These are phyloP conservation scores for Penicillium maclennaniae DNA, from an alignment of 495 filamentous ascomycete genomes.

Conservation along the genomic window DNA sequence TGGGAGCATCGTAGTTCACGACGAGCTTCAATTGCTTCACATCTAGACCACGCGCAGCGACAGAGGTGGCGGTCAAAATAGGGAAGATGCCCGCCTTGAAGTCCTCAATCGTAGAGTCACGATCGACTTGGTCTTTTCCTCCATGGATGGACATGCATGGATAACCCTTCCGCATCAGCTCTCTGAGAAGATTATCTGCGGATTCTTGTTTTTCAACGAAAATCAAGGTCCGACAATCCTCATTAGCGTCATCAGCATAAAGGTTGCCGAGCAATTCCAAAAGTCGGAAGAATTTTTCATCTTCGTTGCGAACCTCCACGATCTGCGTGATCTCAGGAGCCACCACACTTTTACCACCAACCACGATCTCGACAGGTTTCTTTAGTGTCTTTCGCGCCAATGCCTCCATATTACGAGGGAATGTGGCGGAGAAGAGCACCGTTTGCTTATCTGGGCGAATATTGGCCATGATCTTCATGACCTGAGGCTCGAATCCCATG, in stretches of 20 bases:
- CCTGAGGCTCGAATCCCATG: conserved; percentile 98
- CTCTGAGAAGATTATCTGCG: conserved; percentile 77
- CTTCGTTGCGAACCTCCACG: conserved; percentile 81
- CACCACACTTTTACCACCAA: conserved; percentile 88
- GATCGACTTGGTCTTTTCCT: conserved; percentile 91
- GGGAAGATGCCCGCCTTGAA: conserved; percentile 92
- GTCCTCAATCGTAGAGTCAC: conserved; percentile 89
- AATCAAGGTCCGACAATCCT: conserved; percentile 83
- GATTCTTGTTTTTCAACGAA: conserved; percentile 96
- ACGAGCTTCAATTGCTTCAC: conserved; percentile 96
- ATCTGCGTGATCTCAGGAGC: conserved; percentile 93
- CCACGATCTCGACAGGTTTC: conserved; percentile 84
- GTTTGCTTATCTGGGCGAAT: conserved; percentile 90
- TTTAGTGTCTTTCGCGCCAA: conserved; percentile 83
- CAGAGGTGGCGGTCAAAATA: conserved; percentile 89
- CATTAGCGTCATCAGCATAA: conserved; percentile 70
- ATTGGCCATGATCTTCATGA: conserved; percentile 92
- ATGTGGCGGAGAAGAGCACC: conserved; percentile 93
- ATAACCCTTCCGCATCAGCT: conserved; percentile 84
- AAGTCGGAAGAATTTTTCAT: conserved; percentile 78
- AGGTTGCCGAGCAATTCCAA: conserved; percentile 84
- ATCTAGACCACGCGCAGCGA: conserved; percentile 92
- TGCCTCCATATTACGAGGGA: conserved; percentile 90
- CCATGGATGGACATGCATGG: conserved; percentile 96
- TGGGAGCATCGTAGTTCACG: conserved; percentile 94